Percentiles rank a stretch among this genome's conserved stretches.
These are phyloP conservation scores for Boletus speciosus DNA, from an alignment of 768 basidiomycete genomes.

Conservation along the genomic window DNA sequence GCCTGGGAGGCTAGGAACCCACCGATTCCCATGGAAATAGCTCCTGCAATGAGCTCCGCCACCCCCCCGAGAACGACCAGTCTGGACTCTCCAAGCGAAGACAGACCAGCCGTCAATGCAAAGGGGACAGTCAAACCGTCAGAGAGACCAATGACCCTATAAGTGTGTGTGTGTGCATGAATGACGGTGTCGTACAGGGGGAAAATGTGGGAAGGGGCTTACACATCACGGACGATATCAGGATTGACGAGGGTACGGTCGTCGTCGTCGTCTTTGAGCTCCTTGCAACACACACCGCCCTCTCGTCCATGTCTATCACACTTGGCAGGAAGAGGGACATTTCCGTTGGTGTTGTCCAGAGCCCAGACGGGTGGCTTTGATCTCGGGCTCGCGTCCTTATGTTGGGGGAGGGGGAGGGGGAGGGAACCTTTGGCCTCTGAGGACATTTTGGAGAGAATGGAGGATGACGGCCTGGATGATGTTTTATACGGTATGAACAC, in stretches of 20 bases:
- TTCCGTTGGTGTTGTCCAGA: conserved; percentile 42
- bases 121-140: conserved; percentile 92
- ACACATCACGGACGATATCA: conserved; percentile 86
- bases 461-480: neutral
- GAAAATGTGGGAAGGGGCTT: conserved; percentile 25
- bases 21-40: conserved; percentile 97
- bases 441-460: conserved; percentile 14
- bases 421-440: conserved; percentile 11
- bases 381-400: conserved; percentile 5
- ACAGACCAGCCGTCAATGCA: conserved; percentile 84
- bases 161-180: conserved; percentile 1
- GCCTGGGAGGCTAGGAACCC: conserved; percentile 97
- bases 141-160: conserved; percentile 83
- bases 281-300: conserved; percentile 82
- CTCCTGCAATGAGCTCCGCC: conserved; percentile 94
- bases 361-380: conserved; percentile 63
- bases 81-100: conserved; percentile 81
- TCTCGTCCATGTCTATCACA: conserved; percentile 53
- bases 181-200: neutral
- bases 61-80: conserved; percentile 94
- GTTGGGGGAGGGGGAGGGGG: conserved; percentile 21
- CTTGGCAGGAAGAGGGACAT: conserved; percentile 50
- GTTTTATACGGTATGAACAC: conserved; percentile 8
- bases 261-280: conserved; percentile 77
- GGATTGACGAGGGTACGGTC: conserved; percentile 82